These are phyloP conservation scores for Wickerhamiella slavikovae DNA, from an alignment of 805 yeast genomes.

Conservation along the genomic window DNA sequence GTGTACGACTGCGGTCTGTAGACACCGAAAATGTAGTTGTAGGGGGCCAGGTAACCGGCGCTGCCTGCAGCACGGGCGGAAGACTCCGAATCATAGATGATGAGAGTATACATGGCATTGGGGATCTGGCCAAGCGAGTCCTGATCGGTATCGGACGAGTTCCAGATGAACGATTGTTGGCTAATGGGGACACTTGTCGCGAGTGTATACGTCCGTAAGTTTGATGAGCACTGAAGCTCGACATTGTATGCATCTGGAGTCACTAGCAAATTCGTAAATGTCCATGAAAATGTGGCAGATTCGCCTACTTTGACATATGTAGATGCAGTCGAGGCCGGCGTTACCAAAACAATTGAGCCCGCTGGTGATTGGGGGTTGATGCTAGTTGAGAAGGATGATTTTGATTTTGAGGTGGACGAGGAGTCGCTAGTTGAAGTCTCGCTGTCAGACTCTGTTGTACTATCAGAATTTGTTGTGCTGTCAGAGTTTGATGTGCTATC, in stretches of 20 bases:
- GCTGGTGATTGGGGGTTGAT: slow-evolving; percentile 19
- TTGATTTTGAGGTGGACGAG: no score
- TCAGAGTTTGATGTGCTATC: no score
- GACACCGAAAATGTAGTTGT: slow-evolving; percentile 17
- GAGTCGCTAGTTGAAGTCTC: no score
- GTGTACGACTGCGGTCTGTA: slow-evolving; percentile 20
- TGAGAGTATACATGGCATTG: slow-evolving; percentile 20
- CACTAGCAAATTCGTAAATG: slow-evolving; percentile 18
- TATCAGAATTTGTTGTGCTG: no score
- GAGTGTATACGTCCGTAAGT: slow-evolving; percentile 19
- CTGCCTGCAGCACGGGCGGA: slow-evolving; percentile 13
- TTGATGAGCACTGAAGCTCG: slow-evolving; percentile 20
- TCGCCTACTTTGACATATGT: slow-evolving; percentile 21
- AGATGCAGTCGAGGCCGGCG: slow-evolving; percentile 17
- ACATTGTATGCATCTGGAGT: slow-evolving; percentile 20
- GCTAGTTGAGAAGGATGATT: no score
- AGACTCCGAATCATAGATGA: slow-evolving; percentile 18
- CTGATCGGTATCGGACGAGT: slow-evolving; percentile 17
- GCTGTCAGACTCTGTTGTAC: no score
- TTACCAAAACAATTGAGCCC: slow-evolving; percentile 17
- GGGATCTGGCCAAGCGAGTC: slow-evolving; percentile 10
- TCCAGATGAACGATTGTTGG: slow-evolving; percentile 18
- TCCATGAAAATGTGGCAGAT: slow-evolving; percentile 22
- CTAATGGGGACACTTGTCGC: slow-evolving; percentile 16
- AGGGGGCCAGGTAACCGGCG: slow-evolving; percentile 19